Percentiles rank a stretch among this genome's conserved stretches.
Conservation (phyloP, 2,329 filamentous ascomycete genomes). For the Drechslerella dactyloides region DNA sequence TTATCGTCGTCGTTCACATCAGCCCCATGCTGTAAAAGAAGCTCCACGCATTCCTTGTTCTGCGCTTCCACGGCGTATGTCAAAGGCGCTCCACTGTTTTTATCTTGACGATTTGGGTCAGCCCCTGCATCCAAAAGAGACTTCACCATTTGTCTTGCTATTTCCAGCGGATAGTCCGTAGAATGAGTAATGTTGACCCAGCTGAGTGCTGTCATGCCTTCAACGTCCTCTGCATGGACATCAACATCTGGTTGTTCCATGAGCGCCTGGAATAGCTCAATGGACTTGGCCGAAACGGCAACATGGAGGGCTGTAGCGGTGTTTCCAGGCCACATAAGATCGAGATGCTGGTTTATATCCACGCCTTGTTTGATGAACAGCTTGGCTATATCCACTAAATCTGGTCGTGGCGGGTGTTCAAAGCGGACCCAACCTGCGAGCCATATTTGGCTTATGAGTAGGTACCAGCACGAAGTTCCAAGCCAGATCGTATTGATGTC, state of each 20-base stretch:
- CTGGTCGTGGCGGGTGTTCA: conserved; percentile 20
- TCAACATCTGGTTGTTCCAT: conserved; percentile 30
- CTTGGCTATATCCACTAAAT: conserved; percentile 18
- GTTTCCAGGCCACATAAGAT: conserved; percentile 12
- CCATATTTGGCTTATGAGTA: conserved; percentile 6
- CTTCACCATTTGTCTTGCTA: conserved; percentile 34
- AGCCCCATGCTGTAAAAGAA: conserved; percentile 50
- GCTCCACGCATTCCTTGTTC: conserved; percentile 47
- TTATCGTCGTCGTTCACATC: conserved; percentile 48
- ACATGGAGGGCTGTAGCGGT: conserved; percentile 20
- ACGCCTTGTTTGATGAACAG: conserved; percentile 29
- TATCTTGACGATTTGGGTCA: conserved; percentile 48
- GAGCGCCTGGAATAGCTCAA: conserved; percentile 26
- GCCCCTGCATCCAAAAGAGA: conserved; percentile 42
- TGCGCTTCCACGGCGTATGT: conserved; percentile 45
- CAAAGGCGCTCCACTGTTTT: conserved; percentile 38
- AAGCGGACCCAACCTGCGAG: conserved; percentile 16
- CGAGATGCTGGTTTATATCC: conserved; percentile 31
- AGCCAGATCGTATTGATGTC: conserved; percentile 9
- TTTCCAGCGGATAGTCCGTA: conserved; percentile 26
- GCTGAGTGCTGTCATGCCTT: conserved; percentile 35
- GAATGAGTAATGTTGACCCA: conserved; percentile 32
- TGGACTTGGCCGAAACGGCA: conserved; percentile 21
- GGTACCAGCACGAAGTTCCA: conserved; percentile 6
- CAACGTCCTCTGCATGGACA: conserved; percentile 23